Conservation (phyloP, 208 protist species). For the Trichomonas gallinae region DNA sequence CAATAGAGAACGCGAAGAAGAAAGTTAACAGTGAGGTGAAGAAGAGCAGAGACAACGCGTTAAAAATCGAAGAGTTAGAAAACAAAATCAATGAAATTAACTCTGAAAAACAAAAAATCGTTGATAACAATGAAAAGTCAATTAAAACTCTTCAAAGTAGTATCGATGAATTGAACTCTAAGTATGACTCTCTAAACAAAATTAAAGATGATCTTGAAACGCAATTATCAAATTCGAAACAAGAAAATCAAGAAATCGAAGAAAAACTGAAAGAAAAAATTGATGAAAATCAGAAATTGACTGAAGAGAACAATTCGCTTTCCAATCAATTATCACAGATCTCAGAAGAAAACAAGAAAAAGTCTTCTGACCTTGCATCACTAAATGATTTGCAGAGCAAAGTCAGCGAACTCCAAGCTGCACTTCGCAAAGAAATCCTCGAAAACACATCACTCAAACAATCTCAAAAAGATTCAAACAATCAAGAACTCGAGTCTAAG, state of each 20-base stretch:
- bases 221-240: not conserved
- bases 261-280: not conserved
- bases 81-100: not conserved
- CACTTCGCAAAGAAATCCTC: not conserved
- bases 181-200: not conserved
- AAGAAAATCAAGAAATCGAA: not conserved
- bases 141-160: not conserved
- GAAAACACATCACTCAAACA: not conserved
- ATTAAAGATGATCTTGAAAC: not conserved
- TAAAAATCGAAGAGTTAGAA: not conserved
- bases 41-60: not conserved
- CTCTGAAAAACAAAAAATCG: not conserved
- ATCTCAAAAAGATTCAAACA: not conserved
- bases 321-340: not conserved
- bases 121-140: not conserved
- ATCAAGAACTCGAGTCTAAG: not conserved
- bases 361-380: not conserved
- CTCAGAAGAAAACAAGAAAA: not conserved
- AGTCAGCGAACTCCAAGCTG: not conserved
- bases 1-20: not conserved
- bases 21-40: not conserved
- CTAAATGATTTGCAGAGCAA: not conserved
- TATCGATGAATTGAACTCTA: not conserved
- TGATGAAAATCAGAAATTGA: not conserved
- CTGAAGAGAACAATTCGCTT: not conserved